phyloP scores from a whole-genome alignment of 148 eudicot genomes.

The Silene uniflora region DNA sequence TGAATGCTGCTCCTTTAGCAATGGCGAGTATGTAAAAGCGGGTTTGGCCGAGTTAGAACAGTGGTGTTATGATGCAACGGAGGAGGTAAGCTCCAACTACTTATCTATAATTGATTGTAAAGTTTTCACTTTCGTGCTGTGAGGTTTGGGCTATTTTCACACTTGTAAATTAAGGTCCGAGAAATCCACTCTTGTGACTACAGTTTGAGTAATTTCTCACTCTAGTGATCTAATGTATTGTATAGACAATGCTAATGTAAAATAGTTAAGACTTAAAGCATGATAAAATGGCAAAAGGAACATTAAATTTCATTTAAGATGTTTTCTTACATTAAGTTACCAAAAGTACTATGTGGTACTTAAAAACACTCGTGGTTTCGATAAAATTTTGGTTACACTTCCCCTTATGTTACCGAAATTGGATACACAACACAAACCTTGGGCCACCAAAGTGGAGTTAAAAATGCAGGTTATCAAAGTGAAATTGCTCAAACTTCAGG shows the following conservation, averaged over 20 bases:
- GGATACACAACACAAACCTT: not conserved
- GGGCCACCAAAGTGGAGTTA: not conserved
- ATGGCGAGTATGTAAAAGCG: slow-evolving; percentile 92
- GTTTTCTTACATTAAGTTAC: not conserved
- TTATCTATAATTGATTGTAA: not conserved
- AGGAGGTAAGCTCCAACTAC: slow-evolving; percentile 54
- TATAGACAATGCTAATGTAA: not conserved
- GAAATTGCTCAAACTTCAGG: not conserved
- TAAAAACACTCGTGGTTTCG: not conserved
- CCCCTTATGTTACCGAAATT: not conserved
- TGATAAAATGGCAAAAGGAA: not conserved
- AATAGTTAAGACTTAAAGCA: not conserved
- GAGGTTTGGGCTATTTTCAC: no score
- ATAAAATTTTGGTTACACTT: not conserved
- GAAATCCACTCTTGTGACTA: not conserved
- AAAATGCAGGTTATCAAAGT: not conserved
- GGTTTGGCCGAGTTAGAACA: slow-evolving; percentile 96
- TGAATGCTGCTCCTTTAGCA: slow-evolving; percentile 97
- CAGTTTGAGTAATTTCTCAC: not conserved
- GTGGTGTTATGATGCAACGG: slow-evolving; percentile 83
- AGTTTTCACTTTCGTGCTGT: not conserved
- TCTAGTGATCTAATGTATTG: not conserved
- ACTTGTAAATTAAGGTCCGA: no score
- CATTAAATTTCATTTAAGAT: not conserved
- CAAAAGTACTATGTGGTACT: not conserved